Conservation (phyloP, 1,284 basidiomycete genomes). For the Ceratobasidium sp. region DNA sequence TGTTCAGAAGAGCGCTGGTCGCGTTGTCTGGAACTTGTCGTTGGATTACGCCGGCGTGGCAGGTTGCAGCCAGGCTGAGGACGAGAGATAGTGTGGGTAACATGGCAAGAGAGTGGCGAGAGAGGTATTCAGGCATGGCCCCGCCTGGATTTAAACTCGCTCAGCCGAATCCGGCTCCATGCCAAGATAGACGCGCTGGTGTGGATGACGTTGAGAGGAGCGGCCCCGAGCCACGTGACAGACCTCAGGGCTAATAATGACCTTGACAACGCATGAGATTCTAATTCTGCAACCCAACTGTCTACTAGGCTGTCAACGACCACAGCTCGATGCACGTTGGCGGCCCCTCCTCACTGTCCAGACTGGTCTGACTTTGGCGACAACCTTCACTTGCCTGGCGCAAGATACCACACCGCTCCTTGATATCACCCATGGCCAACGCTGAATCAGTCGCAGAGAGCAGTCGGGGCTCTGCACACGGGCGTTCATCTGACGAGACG, state of each 20-base stretch:
- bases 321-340: slow-evolving; percentile 32
- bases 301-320: slow-evolving; percentile 11
- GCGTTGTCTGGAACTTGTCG: slow-evolving; percentile 15
- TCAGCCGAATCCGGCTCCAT: slow-evolving; percentile 5
- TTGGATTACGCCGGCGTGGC: slow-evolving; percentile 1
- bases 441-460: slow-evolving; percentile 49
- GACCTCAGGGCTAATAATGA: background rate
- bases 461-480: slow-evolving; percentile 7
- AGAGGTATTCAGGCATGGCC: slow-evolving; percentile 2
- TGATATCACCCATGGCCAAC: slow-evolving; percentile 10
- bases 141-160: background rate
- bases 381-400: slow-evolving; percentile 54
- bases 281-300: slow-evolving; percentile 1
- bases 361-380: slow-evolving; percentile 17
- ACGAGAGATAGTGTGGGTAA: slow-evolving; percentile 20
- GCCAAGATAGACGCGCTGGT: slow-evolving; percentile 6
- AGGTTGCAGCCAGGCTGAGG: slow-evolving; percentile 1
- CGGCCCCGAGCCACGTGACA: slow-evolving; percentile 1
- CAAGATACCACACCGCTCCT: slow-evolving; percentile 52
- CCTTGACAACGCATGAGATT: slow-evolving; percentile 17
- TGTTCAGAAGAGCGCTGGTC: slow-evolving; percentile 17
- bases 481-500: slow-evolving; percentile 28
- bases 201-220: slow-evolving; percentile 13
- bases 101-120: background rate
- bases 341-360: background rate